A percentile compares a stretch with the other conserved stretches of the same genome.
Conservation (phyloP, 441 rosid species). For the Aquilaria agallochum region DNA sequence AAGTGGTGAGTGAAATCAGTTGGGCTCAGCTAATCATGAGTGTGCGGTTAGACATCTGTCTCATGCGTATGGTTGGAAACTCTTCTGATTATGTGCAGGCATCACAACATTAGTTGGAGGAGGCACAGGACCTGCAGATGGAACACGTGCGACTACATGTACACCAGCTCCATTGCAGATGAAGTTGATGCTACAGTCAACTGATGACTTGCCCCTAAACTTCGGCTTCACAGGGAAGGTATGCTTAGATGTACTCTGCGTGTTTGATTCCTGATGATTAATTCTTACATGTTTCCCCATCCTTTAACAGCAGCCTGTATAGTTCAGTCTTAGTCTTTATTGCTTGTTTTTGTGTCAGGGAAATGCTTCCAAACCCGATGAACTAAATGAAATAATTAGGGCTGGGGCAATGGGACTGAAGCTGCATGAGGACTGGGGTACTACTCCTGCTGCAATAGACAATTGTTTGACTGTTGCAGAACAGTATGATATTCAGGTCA, state of each 20-base stretch:
- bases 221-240: constrained; percentile 99
- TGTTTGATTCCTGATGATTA: constrained; percentile 8
- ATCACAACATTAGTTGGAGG: constrained; percentile 92
- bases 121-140: constrained; percentile 95
- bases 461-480: constrained; percentile 83
- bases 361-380: constrained; percentile 66
- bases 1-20: constrained; percentile 59
- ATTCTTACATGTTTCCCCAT: constrained; percentile 1
- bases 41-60: no score
- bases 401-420: constrained; percentile 99
- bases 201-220: constrained; percentile 87
- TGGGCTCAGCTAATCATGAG: no score
- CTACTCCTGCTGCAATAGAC: constrained; percentile 91
- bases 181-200: constrained; percentile 94
- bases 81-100: constrained; percentile 39
- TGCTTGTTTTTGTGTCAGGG: constrained; percentile 42
- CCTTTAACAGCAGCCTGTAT: neutral
- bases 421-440: constrained; percentile 99
- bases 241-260: constrained; percentile 13
- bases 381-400: constrained; percentile 65
- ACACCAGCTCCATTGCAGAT: constrained; percentile 82
- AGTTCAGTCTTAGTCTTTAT: neutral
- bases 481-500: constrained; percentile 71
- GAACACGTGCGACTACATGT: constrained; percentile 96
- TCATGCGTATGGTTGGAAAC: no score